These are phyloP conservation scores for Ophiostoma populinum DNA, from an alignment of 2,329 filamentous ascomycete species.

Conservation along the genomic window DNA sequence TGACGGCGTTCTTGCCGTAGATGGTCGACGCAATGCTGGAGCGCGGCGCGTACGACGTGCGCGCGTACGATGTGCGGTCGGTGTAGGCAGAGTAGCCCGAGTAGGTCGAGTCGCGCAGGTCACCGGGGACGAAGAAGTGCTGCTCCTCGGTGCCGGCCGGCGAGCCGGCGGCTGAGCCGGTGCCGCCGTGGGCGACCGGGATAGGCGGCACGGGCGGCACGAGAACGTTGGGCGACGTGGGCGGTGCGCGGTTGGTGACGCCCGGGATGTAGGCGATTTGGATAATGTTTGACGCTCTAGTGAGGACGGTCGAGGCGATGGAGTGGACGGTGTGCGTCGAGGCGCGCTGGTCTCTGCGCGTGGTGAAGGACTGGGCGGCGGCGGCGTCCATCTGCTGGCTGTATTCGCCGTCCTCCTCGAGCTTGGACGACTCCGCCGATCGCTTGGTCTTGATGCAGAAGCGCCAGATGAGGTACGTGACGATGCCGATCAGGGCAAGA, in stretches of 20 bases:
- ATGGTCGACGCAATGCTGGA: slow-evolving; percentile 82
- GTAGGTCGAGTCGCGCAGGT: slow-evolving; percentile 81
- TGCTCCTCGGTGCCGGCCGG: slow-evolving; percentile 52
- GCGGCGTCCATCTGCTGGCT: slow-evolving; percentile 25
- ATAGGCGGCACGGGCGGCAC: slow-evolving; percentile 91
- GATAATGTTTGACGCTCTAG: slow-evolving; percentile 94
- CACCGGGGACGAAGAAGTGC: slow-evolving; percentile 84
- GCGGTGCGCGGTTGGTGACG: slow-evolving; percentile 78
- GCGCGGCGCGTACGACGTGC: slow-evolving; percentile 39
- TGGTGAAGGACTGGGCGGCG: slow-evolving; percentile 34
- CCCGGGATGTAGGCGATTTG: slow-evolving; percentile 98
- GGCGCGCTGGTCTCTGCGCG: slow-evolving; percentile 44
- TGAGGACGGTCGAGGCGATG: slow-evolving; percentile 87
- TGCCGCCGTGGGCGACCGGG: slow-evolving; percentile 43
- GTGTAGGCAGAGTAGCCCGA: slow-evolving; percentile 53
- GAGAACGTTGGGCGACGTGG: slow-evolving; percentile 62
- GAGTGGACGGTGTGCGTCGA: slow-evolving; percentile 79
- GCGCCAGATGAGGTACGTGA: slow-evolving; percentile 71
- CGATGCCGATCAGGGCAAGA: slow-evolving; percentile 52
- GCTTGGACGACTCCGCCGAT: slow-evolving; percentile 34
- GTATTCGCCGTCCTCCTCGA: slow-evolving; percentile 37
- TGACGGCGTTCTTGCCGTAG: slow-evolving; percentile 78
- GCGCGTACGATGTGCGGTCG: slow-evolving; percentile 44
- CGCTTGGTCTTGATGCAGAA: slow-evolving; percentile 73
- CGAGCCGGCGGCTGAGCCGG: slow-evolving; percentile 30